A percentile compares a stretch with the other conserved stretches of the same genome.
These are phyloP conservation scores for Smittium culicis DNA, from an alignment of 371 early-diverging fungal species.

Conservation along the genomic window DNA sequence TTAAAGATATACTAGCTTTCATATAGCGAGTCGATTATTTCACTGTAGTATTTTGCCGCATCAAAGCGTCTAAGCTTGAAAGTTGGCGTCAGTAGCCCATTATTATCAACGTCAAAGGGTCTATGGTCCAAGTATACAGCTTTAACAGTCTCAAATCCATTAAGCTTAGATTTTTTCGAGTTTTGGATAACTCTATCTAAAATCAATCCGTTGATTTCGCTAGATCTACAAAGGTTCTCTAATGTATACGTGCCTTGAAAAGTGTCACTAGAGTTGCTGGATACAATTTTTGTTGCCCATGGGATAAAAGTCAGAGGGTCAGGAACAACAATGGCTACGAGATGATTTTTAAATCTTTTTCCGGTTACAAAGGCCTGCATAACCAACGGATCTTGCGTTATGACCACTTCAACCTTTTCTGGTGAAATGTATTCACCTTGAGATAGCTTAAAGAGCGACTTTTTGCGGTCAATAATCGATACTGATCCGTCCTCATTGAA, in stretches of 20 bases:
- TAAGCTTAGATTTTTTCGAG: background rate
- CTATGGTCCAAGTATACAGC: slow-evolving; percentile 50
- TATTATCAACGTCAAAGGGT: slow-evolving; percentile 68
- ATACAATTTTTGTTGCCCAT: slow-evolving; percentile 18
- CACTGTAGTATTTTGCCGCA: slow-evolving; percentile 45
- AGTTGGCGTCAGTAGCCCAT: slow-evolving; percentile 63
- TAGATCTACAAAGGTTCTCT: background rate
- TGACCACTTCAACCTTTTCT: slow-evolving; percentile 85
- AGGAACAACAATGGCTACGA: slow-evolving; percentile 79
- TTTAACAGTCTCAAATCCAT: slow-evolving; percentile 58
- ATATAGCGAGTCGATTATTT: slow-evolving; percentile 33
- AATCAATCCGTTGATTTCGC: background rate
- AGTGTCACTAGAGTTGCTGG: background rate
- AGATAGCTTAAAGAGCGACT: slow-evolving; percentile 94
- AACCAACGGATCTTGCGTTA: slow-evolving; percentile 48
- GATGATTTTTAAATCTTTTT: slow-evolving; percentile 55
- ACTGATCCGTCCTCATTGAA: slow-evolving; percentile 56
- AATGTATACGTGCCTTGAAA: slow-evolving; percentile 24
- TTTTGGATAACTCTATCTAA: background rate
- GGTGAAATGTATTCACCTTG: slow-evolving; percentile 98
- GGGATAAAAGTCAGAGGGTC: slow-evolving; percentile 34
- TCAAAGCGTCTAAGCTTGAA: slow-evolving; percentile 66
- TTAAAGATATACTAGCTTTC: no score
- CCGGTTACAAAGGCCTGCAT: slow-evolving; percentile 78
- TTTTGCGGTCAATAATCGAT: slow-evolving; percentile 86